A percentile compares a stretch with the other conserved stretches of the same genome.
Evolutionary conservation across 2,329 filamentous ascomycete species (phyloP).

Genomic region (Rhynchosporium graminicola): DNA sequence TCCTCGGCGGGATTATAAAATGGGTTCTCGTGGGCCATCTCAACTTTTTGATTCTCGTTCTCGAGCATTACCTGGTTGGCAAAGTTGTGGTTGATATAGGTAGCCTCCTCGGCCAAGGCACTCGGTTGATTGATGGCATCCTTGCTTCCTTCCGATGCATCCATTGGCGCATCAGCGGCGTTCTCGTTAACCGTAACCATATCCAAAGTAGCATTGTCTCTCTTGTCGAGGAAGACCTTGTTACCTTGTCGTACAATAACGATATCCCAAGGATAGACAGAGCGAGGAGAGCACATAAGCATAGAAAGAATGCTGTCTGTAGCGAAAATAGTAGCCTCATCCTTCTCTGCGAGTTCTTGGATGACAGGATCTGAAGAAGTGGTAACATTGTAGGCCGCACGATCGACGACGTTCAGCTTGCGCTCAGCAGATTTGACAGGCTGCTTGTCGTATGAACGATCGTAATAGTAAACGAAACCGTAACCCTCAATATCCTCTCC

Average conservation of each 20-base stretch:
- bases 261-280: slow-evolving; percentile 97
- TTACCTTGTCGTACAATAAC: slow-evolving; percentile 89
- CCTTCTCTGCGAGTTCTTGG: slow-evolving; percentile 92
- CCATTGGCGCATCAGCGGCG: slow-evolving; percentile 89
- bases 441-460: slow-evolving; percentile 91
- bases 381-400: slow-evolving; percentile 96
- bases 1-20: slow-evolving; percentile 96
- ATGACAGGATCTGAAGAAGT: slow-evolving; percentile 95
- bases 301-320: slow-evolving; percentile 97
- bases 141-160: slow-evolving; percentile 88
- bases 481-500: slow-evolving; percentile 95
- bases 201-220: slow-evolving; percentile 89
- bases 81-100: slow-evolving; percentile 99
- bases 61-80: slow-evolving; percentile 92
- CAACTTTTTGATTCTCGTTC: slow-evolving; percentile 73
- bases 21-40: slow-evolving; percentile 87
- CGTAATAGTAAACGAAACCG: slow-evolving; percentile 98
- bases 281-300: slow-evolving; percentile 97
- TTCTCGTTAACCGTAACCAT: slow-evolving; percentile 99
- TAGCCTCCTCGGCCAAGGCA: slow-evolving; percentile 93
- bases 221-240: slow-evolving; percentile 99
- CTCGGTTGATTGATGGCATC: slow-evolving; percentile 92
- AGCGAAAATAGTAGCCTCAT: slow-evolving; percentile 94
- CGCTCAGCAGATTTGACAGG: slow-evolving; percentile 86
- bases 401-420: slow-evolving; percentile 85